Percentiles rank a stretch among this genome's conserved stretches.
Evolutionary conservation across 2,329 filamentous ascomycete genomes (phyloP).

Genomic region (Penicillium sp.): DNA sequence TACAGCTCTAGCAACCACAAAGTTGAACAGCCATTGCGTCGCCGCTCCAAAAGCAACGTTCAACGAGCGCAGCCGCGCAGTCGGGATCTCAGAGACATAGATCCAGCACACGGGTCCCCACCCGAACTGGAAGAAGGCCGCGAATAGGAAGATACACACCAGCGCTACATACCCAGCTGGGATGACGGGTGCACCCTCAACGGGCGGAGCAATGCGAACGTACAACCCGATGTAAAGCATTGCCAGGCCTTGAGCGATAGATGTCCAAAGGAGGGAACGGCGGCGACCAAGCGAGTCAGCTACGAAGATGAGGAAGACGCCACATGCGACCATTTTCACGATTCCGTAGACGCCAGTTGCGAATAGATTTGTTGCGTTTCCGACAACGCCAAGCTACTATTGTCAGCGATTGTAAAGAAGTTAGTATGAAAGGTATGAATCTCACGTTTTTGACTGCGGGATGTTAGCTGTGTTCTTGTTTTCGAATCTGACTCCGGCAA

Average conservation of each 20-base stretch:
- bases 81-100: slow-evolving; percentile 70
- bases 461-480: slow-evolving; percentile 6
- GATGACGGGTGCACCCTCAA: slow-evolving; percentile 56
- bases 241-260: slow-evolving; percentile 60
- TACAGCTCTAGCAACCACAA: slow-evolving; percentile 68
- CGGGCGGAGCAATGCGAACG: slow-evolving; percentile 51
- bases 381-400: slow-evolving; percentile 60
- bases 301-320: slow-evolving; percentile 65
- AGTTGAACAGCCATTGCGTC: slow-evolving; percentile 75
- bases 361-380: slow-evolving; percentile 62
- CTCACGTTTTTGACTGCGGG: slow-evolving; percentile 23
- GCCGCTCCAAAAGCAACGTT: slow-evolving; percentile 70
- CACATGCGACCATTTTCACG: slow-evolving; percentile 67
- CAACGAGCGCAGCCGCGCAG: slow-evolving; percentile 63
- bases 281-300: slow-evolving; percentile 70
- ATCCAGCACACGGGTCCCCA: slow-evolving; percentile 76
- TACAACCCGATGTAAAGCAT: slow-evolving; percentile 75
- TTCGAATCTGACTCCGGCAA: too few relatives aligned
- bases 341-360: slow-evolving; percentile 74
- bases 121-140: slow-evolving; percentile 67
- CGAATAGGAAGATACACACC: slow-evolving; percentile 72
- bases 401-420: not conserved
- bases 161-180: slow-evolving; percentile 70
- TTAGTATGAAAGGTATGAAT: not conserved
- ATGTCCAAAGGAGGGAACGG: slow-evolving; percentile 64